Percentiles rank a stretch among this genome's conserved stretches.
Evolutionary conservation across 164 flowering plant species (phyloP).

Genomic region (Tetracentron sinense): DNA sequence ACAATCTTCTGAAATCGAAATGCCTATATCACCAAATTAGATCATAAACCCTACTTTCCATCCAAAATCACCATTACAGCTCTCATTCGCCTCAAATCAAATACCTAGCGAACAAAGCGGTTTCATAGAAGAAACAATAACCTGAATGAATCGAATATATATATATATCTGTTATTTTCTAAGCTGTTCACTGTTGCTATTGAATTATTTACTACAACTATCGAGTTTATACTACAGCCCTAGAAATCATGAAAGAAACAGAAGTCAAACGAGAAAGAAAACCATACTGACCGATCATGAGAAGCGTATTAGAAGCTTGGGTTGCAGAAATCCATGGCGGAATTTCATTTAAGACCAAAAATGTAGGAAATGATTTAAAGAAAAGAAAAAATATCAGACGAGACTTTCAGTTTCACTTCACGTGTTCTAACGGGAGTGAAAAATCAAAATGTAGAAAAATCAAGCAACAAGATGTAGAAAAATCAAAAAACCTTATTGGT

Average conservation of each 20-base stretch:
- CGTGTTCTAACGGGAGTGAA: too few species aligned
- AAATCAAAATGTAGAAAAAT: too few species aligned
- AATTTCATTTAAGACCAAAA: neutral
- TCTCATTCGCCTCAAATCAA: neutral
- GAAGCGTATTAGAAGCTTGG: neutral
- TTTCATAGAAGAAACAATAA: neutral
- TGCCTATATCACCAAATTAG: neutral
- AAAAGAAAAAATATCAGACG: too few species aligned
- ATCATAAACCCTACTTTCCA: conserved; percentile 1
- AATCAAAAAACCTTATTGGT: too few species aligned
- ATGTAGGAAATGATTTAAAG: neutral
- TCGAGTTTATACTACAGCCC: neutral
- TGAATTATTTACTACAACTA: conserved; percentile 3
- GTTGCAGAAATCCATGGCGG: conserved; percentile 4
- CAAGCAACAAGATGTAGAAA: too few species aligned
- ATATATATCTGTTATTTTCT: neutral
- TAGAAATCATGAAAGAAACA: neutral
- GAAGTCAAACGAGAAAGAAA: neutral
- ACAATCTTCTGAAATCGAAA: neutral
- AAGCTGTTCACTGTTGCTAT: neutral
- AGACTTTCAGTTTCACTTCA: too few species aligned
- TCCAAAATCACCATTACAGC: neutral
- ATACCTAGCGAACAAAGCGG: too few species aligned
- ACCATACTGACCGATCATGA: neutral
- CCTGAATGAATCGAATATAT: neutral